phyloP scores from a whole-genome alignment of 1,284 basidiomycete genomes.

The Moesziomyces globuligerus region DNA sequence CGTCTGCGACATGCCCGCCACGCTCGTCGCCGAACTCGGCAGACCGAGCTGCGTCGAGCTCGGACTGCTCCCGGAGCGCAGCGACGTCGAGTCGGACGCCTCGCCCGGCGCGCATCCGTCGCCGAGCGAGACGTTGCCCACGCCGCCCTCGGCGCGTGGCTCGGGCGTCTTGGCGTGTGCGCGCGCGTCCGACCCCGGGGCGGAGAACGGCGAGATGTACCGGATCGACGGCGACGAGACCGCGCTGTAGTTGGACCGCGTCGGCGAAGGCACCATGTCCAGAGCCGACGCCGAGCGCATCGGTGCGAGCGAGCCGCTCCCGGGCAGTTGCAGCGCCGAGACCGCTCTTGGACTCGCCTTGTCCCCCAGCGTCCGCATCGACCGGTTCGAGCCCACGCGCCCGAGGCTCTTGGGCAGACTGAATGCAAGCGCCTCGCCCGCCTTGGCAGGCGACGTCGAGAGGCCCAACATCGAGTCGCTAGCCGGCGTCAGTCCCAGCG shows the following conservation, averaged over 20 bases:
- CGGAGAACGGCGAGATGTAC: slow-evolving; percentile 34
- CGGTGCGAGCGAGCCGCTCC: slow-evolving; percentile 21
- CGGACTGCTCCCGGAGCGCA: slow-evolving; percentile 33
- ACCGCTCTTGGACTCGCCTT: slow-evolving; percentile 10
- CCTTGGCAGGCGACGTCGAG: slow-evolving; percentile 22
- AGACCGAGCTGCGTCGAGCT: slow-evolving; percentile 24
- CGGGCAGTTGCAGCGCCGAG: not conserved
- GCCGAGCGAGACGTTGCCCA: slow-evolving; percentile 6
- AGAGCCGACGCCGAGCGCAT: slow-evolving; percentile 28
- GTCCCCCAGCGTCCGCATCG: slow-evolving; percentile 14
- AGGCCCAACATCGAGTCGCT: slow-evolving; percentile 35
- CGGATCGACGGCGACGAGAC: slow-evolving; percentile 39
- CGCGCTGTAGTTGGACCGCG: slow-evolving; percentile 28
- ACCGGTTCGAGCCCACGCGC: slow-evolving; percentile 16
- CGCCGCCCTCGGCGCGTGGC: slow-evolving; percentile 3
- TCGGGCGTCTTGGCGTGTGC: slow-evolving; percentile 9
- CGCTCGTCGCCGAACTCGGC: slow-evolving; percentile 27
- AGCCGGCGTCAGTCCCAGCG: slow-evolving; percentile 13
- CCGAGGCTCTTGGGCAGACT: slow-evolving; percentile 13
- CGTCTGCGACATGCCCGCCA: slow-evolving; percentile 13
- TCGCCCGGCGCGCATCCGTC: slow-evolving; percentile 6
- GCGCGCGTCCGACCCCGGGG: slow-evolving; percentile 16
- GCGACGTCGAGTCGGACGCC: slow-evolving; percentile 27
- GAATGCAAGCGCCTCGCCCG: slow-evolving; percentile 1
- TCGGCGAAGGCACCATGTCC: slow-evolving; percentile 32